These are phyloP conservation scores for Lolium rigidum DNA, from an alignment of 176 grass and related monocot genomes.

Conservation along the genomic window DNA sequence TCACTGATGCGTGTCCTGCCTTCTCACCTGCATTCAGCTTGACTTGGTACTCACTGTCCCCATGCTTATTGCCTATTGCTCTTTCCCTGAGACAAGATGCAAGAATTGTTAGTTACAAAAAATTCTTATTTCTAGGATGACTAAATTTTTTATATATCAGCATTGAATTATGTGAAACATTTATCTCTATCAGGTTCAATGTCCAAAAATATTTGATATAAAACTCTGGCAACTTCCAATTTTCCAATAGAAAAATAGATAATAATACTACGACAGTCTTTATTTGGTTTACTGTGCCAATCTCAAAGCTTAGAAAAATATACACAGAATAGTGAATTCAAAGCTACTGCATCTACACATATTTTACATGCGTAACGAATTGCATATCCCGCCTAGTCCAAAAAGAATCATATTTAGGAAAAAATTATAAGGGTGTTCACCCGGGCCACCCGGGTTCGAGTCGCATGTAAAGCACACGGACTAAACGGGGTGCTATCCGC, in stretches of 20 bases:
- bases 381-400: not conserved
- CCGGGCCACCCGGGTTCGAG: too few species aligned
- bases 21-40: conserved; percentile 55
- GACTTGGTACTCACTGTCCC: conserved; percentile 38
- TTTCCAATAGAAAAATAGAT: conserved; percentile 17
- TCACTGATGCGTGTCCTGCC: conserved; percentile 61
- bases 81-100: conserved; percentile 73
- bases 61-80: conserved; percentile 69
- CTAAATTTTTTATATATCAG: not conserved
- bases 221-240: conserved; percentile 7
- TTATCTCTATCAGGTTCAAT: not conserved
- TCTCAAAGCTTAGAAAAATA: not conserved
- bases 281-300: not conserved
- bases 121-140: not conserved
- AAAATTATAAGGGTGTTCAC: not conserved
- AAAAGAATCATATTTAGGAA: conserved; percentile 38
- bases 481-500: too few species aligned
- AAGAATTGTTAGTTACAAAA: conserved; percentile 38
- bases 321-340: not conserved
- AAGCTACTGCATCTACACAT: conserved; percentile 7
- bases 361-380: not conserved
- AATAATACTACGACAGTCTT: not conserved
- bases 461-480: too few species aligned
- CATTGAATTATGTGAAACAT: not conserved
- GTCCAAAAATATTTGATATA: not conserved